Evolutionary conservation across 2,329 filamentous ascomycete species (phyloP).

Genomic region (Aspergillus uvarum): DNA sequence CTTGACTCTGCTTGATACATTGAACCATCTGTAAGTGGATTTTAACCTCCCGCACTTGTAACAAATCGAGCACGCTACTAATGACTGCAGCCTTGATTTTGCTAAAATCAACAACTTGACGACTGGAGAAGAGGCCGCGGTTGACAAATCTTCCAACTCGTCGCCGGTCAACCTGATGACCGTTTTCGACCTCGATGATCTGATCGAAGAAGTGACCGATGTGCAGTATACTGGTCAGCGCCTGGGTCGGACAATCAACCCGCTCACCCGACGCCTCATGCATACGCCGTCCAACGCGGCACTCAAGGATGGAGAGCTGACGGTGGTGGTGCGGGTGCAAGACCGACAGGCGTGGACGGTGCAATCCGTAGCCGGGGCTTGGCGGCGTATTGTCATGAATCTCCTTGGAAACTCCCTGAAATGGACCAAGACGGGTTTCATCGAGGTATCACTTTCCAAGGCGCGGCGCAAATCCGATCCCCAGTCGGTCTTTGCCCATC

Average conservation of each 20-base stretch:
- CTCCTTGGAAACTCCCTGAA: constrained; percentile 34
- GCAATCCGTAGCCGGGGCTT: constrained; percentile 23
- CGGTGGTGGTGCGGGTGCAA: constrained; percentile 20
- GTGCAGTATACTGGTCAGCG: constrained; percentile 24
- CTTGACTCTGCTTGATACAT: constrained; percentile 51
- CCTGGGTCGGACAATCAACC: constrained; percentile 4
- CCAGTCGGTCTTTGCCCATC: constrained; percentile 17
- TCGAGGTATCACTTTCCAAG: constrained; percentile 23
- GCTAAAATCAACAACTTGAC: constrained; percentile 30
- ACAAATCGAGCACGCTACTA: neutral
- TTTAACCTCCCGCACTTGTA: neutral
- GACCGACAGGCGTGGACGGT: constrained; percentile 25
- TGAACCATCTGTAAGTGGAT: constrained; percentile 28
- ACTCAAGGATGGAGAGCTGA: constrained; percentile 3
- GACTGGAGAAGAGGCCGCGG: constrained; percentile 6
- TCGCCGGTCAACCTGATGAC: constrained; percentile 18
- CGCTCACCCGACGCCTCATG: neutral
- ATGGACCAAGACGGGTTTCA: constrained; percentile 27
- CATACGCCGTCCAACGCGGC: neutral
- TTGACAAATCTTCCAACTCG: neutral
- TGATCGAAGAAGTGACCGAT: constrained; percentile 28
- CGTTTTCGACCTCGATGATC: constrained; percentile 27
- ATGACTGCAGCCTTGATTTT: constrained; percentile 23
- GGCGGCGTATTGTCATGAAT: constrained; percentile 34
- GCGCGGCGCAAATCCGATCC: constrained; percentile 12